Conservation (phyloP, 2,329 filamentous ascomycete genomes). For the Diplodia intermedia region DNA sequence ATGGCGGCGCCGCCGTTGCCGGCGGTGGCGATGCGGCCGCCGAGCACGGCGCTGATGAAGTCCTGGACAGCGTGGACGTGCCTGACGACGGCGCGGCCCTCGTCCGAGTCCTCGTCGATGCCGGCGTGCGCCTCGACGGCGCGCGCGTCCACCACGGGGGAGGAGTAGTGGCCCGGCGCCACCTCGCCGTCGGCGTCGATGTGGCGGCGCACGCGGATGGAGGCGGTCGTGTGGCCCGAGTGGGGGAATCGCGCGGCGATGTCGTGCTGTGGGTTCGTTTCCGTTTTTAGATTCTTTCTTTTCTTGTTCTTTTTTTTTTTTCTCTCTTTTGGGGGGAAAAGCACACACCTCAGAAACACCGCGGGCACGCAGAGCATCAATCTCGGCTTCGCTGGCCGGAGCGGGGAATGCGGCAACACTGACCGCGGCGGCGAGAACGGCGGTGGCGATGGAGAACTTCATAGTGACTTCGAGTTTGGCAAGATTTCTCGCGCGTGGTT, state of each 20-base stretch:
- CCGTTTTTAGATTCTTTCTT: no score
- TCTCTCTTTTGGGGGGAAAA: neutral
- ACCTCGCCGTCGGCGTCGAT: conserved; percentile 46
- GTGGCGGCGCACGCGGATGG: conserved; percentile 36
- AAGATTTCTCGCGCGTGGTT: neutral
- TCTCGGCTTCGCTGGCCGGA: conserved; percentile 27
- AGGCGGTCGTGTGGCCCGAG: conserved; percentile 17
- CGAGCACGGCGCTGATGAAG: conserved; percentile 40
- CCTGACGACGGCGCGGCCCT: conserved; percentile 33
- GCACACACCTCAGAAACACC: conserved; percentile 41
- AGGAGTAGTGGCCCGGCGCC: conserved; percentile 44
- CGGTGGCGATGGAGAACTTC: conserved; percentile 18
- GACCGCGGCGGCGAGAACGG: conserved; percentile 8
- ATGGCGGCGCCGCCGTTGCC: conserved; percentile 39
- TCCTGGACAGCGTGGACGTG: conserved; percentile 36
- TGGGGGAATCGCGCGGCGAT: conserved; percentile 26
- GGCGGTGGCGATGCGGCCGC: conserved; percentile 36
- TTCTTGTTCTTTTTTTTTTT: no score
- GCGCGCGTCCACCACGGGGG: conserved; percentile 32
- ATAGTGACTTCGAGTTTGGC: conserved; percentile 1
- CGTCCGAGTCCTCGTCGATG: conserved; percentile 41
- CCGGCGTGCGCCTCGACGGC: conserved; percentile 19
- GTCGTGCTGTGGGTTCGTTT: conserved; percentile 4
- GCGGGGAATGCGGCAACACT: conserved; percentile 14
- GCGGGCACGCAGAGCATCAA: conserved; percentile 20